A percentile compares a stretch with the other conserved stretches of the same genome.
These are phyloP conservation scores for Eucalyptus erythrocorys DNA, from an alignment of 345 rosid genomes.

Conservation along the genomic window DNA sequence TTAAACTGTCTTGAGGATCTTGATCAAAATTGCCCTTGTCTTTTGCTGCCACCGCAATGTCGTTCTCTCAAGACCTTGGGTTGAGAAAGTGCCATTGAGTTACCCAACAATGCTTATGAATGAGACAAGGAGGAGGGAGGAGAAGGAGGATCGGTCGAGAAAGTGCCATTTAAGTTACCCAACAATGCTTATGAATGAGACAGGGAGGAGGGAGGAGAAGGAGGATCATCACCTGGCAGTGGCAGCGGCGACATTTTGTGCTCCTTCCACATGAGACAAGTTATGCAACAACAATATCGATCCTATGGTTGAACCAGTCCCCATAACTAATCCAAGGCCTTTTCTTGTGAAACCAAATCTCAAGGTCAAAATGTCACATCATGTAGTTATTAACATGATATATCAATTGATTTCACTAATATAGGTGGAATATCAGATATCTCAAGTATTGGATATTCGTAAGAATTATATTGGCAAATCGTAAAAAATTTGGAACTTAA, in stretches of 20 bases:
- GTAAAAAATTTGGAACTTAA: accelerated
- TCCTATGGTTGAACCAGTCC: not conserved
- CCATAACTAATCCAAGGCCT: no score
- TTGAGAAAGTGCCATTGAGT: not conserved
- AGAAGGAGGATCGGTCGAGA: not conserved
- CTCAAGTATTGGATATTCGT: no score
- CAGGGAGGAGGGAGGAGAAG: not conserved
- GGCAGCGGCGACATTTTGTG: not conserved
- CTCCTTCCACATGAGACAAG: not conserved
- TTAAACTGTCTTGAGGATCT: no score
- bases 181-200: not conserved
- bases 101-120: not conserved
- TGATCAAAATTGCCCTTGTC: not conserved
- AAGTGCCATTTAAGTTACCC: not conserved
- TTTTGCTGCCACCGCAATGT: not conserved
- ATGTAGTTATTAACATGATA: no score
- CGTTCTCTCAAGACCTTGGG: not conserved
- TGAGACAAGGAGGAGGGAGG: not conserved
- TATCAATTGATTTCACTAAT: no score
- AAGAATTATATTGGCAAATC: no score
- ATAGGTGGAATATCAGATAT: no score
- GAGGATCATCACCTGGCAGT: not conserved
- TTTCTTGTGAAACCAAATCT: no score
- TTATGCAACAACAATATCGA: no score
- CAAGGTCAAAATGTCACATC: no score